These are phyloP conservation scores for Aleurites moluccanus DNA, from an alignment of 441 rosid genomes.

Conservation along the genomic window DNA sequence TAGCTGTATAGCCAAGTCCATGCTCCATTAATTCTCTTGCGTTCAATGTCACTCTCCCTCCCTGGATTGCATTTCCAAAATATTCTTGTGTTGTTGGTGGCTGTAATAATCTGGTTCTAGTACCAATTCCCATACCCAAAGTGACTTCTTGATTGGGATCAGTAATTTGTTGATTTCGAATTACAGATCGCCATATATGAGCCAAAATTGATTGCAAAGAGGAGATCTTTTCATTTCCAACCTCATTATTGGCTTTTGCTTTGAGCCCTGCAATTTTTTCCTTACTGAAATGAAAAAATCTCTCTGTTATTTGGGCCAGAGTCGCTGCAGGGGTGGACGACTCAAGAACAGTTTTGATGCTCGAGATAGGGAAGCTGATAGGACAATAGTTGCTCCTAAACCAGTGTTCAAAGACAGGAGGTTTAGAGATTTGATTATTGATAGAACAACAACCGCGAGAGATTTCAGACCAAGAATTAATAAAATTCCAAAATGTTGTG, in stretches of 20 bases:
- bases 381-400: not conserved
- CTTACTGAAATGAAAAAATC: conserved; percentile 1
- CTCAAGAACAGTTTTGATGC: no score
- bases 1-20: conserved; percentile 20
- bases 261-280: not conserved
- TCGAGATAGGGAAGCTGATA: not conserved
- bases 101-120: conserved; percentile 29
- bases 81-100: conserved; percentile 30
- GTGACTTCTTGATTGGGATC: conserved; percentile 9
- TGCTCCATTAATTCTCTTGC: conserved; percentile 24
- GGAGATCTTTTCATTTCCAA: not conserved
- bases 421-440: not conserved
- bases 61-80: conserved; percentile 30
- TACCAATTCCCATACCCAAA: not conserved
- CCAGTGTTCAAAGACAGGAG: conserved; percentile 4
- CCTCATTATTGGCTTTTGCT: not conserved
- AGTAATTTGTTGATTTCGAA: not conserved
- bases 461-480: conserved; percentile 11
- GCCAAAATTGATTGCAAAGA: conserved; percentile 47
- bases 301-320: not conserved
- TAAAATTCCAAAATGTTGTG: conserved; percentile 7
- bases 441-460: not conserved
- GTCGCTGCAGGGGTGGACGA: no score
- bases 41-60: not conserved
- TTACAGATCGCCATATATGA: conserved; percentile 38